Evolutionary conservation across 441 rosid genomes (phyloP).

Genomic region (Theobroma grandiflorum): DNA sequence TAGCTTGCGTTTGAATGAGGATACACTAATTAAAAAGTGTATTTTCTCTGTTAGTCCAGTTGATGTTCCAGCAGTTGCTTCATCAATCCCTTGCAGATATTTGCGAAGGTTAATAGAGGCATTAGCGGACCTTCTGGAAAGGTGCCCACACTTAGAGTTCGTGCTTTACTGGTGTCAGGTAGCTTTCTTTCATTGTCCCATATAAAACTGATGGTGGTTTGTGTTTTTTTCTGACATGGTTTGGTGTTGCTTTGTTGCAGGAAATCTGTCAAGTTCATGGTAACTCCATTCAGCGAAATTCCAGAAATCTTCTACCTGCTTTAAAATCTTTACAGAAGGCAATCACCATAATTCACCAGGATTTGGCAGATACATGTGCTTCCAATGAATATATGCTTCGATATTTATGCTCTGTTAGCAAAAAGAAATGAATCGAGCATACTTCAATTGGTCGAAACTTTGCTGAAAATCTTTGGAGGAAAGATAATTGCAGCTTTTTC

Average conservation of each 20-base stretch:
- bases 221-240: background rate
- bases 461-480: background rate
- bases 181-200: background rate
- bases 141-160: constrained; percentile 91
- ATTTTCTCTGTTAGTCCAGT: constrained; percentile 72
- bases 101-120: constrained; percentile 87
- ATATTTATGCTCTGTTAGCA: constrained; percentile 70
- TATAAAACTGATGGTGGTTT: background rate
- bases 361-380: constrained; percentile 89
- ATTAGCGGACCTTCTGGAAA: constrained; percentile 83
- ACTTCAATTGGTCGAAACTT: background rate
- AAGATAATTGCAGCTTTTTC: background rate
- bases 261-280: constrained; percentile 91
- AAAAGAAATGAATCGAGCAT: constrained; percentile 33
- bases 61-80: constrained; percentile 75
- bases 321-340: constrained; percentile 88
- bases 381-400: constrained; percentile 89
- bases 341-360: constrained; percentile 86
- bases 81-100: constrained; percentile 73
- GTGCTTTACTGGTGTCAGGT: constrained; percentile 97
- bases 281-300: constrained; percentile 76
- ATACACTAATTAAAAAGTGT: constrained; percentile 72
- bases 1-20: constrained; percentile 95
- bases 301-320: constrained; percentile 82
- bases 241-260: constrained; percentile 45